Base-by-base conservation (phyloP, 1,284 basidiomycete genomes). In the Erythrobasidium hasegawianum region DNA sequence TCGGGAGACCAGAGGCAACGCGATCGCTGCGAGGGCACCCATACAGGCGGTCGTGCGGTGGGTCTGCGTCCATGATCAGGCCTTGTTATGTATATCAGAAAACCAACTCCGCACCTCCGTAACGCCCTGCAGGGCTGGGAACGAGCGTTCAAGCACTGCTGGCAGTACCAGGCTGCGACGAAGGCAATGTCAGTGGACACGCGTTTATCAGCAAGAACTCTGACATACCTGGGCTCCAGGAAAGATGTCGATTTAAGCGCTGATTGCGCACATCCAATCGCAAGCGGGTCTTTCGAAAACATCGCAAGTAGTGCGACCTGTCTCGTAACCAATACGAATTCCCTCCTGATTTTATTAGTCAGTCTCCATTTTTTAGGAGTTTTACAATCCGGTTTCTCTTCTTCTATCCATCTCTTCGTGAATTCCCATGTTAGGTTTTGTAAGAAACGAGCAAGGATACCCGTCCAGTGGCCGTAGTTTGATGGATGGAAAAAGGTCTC, bases 221-320 rank as follows among this genome's bases (percentile, higher is more conserved):
- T n/a, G n/a, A n/a, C n/a, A n/a, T n/a, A n/a, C n/a, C n/a, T 82
- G 0, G 95, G 92, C 74, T 96, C 91, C 3, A 98, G 82, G 62
- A 89, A 80, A 1, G 88, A 85, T 79, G 94, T 81, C 27, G 82
- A 81, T 68, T 87, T 86, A 55, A 92, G 79, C 14, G 87, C 82
- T 20, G 83, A 82, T 11, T 82, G 79, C 1, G 81, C 78, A 1
- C 79, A 77, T 1, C 78, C 76, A 18, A 81, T 79, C 16, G 81
- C 80, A 38, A 80, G 73, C 56, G 79, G 76, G 59, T 82, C 81
- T 71, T 97, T 97, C 57, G 91, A 87, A 79, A 98, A 99, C 87
- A 99, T 96, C 22, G 90, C 86, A 11, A 97, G 83, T 39, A 99
- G 81, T 0, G 90, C 89, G 9, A 95, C 90, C 0, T 91, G 95